phyloP scores from a whole-genome alignment of 1,284 basidiomycete species.

The Trametes polyzona region DNA sequence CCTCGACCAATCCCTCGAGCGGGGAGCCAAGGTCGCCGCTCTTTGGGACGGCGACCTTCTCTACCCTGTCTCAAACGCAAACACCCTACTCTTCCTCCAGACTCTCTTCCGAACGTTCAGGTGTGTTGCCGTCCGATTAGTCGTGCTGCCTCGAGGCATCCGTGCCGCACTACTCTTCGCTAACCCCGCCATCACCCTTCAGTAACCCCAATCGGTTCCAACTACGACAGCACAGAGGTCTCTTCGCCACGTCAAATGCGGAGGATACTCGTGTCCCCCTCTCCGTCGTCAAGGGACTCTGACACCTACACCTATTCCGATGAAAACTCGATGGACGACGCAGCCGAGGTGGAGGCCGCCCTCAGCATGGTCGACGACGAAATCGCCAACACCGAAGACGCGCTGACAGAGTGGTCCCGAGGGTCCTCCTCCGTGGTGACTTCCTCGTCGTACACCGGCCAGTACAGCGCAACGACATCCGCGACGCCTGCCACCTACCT shows the following conservation, averaged over 20 bases:
- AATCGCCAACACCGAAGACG: conserved; percentile 61
- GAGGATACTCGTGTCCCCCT: conserved; percentile 46
- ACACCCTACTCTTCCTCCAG: conserved; percentile 49
- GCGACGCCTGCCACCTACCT: conserved; percentile 22
- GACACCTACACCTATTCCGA: conserved; percentile 44
- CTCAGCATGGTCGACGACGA: conserved; percentile 68
- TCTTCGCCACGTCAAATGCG: conserved; percentile 44
- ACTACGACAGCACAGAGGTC: conserved; percentile 44
- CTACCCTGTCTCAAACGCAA: conserved; percentile 47
- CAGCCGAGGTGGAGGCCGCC: conserved; percentile 66
- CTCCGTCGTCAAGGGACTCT: conserved; percentile 33
- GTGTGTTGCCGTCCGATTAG: neutral
- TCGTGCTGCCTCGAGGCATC: neutral
- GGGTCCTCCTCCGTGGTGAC: conserved; percentile 31
- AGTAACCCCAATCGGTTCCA: conserved; percentile 41
- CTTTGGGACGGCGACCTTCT: conserved; percentile 55
- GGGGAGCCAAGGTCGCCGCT: conserved; percentile 48
- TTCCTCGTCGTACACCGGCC: conserved; percentile 26
- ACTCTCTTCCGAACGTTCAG: conserved; percentile 36
- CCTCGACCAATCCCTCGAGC: conserved; percentile 37
- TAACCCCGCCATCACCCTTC: neutral
- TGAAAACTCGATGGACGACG: conserved; percentile 49
- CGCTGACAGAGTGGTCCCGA: conserved; percentile 60
- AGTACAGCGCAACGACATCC: conserved; percentile 22
- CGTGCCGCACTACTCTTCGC: neutral